Evolutionary conservation across 2,329 filamentous ascomycete species (phyloP).

Genomic region (Fusarium albidum): DNA sequence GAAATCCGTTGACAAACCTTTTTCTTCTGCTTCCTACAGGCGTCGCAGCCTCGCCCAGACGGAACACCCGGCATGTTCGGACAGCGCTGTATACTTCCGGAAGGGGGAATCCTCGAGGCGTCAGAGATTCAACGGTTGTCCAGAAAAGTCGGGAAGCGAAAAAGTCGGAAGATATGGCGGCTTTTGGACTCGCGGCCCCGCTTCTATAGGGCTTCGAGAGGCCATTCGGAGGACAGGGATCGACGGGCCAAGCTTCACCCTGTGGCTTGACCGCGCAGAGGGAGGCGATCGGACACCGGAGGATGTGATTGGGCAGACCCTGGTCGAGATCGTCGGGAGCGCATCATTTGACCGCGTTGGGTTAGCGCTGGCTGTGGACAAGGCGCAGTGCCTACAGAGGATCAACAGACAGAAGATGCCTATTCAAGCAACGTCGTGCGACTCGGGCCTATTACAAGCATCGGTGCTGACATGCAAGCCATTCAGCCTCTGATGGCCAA

Average conservation of each 20-base stretch:
- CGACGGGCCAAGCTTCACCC: slow-evolving; percentile 9
- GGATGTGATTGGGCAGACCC: slow-evolving; percentile 7
- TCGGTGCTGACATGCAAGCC: too few species aligned
- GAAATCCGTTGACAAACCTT: slow-evolving; percentile 48
- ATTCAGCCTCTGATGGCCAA: too few species aligned
- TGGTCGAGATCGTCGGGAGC: slow-evolving; percentile 14
- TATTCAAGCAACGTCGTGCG: too few species aligned
- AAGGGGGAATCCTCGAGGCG: slow-evolving; percentile 26
- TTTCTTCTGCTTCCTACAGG: slow-evolving; percentile 61
- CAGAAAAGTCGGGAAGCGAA: not conserved
- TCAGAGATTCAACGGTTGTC: not conserved
- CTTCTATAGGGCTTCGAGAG: slow-evolving; percentile 8
- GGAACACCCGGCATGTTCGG: slow-evolving; percentile 60
- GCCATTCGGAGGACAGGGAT: slow-evolving; percentile 3
- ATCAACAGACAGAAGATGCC: too few species aligned
- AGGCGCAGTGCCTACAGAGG: too few species aligned
- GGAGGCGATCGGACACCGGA: not conserved
- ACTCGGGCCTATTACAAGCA: too few species aligned
- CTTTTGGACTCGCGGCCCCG: slow-evolving; percentile 14
- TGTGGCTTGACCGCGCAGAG: slow-evolving; percentile 3
- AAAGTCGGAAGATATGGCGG: slow-evolving; percentile 13
- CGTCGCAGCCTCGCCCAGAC: slow-evolving; percentile 58
- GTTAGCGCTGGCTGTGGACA: slow-evolving; percentile 14
- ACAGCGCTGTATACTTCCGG: slow-evolving; percentile 34
- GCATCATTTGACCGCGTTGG: slow-evolving; percentile 19